These are phyloP conservation scores for Fusarium chlamydosporum DNA, from an alignment of 2,329 filamentous ascomycete genomes.

Conservation along the genomic window DNA sequence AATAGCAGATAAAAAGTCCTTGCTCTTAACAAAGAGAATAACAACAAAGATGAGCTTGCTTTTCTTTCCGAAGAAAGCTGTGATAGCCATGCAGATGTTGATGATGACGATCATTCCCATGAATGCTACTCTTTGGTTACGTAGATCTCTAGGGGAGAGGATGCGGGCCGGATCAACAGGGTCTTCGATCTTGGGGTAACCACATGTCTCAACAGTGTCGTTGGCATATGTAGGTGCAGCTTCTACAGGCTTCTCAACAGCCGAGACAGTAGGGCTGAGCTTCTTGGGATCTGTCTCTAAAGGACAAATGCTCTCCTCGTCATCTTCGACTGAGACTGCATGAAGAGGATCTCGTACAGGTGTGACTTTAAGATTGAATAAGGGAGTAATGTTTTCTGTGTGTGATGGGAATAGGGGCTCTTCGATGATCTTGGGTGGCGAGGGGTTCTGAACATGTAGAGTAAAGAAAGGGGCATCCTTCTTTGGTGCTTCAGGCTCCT, in stretches of 20 bases:
- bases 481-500: not conserved
- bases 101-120: conserved; percentile 34
- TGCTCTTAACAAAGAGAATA: conserved; percentile 45
- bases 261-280: not conserved
- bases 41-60: conserved; percentile 36
- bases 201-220: conserved; percentile 34
- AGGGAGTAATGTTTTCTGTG: not conserved
- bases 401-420: not conserved
- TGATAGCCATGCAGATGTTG: conserved; percentile 38
- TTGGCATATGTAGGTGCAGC: not conserved
- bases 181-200: conserved; percentile 38
- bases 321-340: not conserved
- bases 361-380: not conserved
- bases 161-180: conserved; percentile 38
- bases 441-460: conserved; percentile 2
- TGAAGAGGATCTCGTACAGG: not conserved
- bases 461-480: conserved; percentile 1
- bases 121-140: conserved; percentile 38
- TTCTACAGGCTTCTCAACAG: not conserved
- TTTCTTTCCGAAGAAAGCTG: conserved; percentile 38
- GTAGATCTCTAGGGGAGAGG: conserved; percentile 28
- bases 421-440: not conserved
- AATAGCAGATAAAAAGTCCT: conserved; percentile 41
- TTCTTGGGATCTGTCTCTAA: conserved; percentile 5
- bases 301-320: conserved; percentile 7